phyloP scores from a whole-genome alignment of 106 monocot genomes.

The Phalaenopsis aphrodite region DNA sequence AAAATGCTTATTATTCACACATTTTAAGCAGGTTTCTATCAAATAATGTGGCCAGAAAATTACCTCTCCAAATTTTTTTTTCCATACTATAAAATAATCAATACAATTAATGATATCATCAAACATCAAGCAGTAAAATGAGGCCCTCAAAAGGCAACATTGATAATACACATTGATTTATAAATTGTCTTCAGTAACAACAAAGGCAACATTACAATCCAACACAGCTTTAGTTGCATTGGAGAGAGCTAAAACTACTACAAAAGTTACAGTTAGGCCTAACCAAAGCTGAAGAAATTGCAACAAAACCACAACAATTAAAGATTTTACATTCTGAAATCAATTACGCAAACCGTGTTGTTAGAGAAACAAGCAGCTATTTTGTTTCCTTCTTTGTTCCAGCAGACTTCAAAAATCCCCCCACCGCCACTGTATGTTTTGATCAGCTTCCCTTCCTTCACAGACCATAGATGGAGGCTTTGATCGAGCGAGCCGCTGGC shows the following conservation, averaged over 20 bases:
- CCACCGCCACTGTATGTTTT: slow-evolving; percentile 77
- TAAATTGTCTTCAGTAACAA: background rate
- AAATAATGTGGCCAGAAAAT: no score
- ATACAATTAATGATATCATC: no score
- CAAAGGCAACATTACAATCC: background rate
- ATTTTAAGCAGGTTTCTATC: no score
- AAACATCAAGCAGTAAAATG: no score
- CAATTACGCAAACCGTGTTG: slow-evolving; percentile 76
- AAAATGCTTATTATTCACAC: no score
- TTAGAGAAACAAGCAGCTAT: slow-evolving; percentile 94
- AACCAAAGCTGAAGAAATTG: background rate
- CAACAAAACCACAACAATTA: background rate
- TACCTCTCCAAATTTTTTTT: no score
- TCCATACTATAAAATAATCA: no score
- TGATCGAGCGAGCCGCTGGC: slow-evolving; percentile 95
- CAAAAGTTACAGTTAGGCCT: background rate
- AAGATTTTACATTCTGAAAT: slow-evolving; percentile 63
- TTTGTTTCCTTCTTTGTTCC: slow-evolving; percentile 94
- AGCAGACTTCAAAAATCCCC: slow-evolving; percentile 93
- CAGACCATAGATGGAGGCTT: slow-evolving; percentile 86
- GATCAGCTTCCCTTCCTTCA: slow-evolving; percentile 77
- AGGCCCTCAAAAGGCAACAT: no score
- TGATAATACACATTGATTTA: background rate
- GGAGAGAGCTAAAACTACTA: background rate
- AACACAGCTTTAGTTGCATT: background rate